Evolutionary conservation across 1,284 basidiomycete species (phyloP).

Genomic region (Papiliotrema fonsecae): DNA sequence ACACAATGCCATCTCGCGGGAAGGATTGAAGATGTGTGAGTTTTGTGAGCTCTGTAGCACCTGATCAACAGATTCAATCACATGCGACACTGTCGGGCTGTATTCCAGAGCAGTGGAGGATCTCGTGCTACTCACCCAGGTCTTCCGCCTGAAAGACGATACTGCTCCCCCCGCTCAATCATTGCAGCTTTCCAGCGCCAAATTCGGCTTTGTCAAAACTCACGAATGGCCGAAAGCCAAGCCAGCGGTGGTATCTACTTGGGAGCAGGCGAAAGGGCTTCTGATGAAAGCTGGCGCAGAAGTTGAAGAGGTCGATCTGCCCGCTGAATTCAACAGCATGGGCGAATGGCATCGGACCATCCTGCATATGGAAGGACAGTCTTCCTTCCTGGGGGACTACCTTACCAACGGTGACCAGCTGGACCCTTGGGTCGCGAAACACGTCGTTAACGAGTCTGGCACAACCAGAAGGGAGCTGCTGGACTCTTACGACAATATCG

Average conservation of each 20-base stretch:
- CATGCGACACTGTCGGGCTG: conserved; percentile 36
- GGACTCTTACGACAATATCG: conserved; percentile 26
- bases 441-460: conserved; percentile 15
- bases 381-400: conserved; percentile 22
- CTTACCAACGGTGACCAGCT: conserved; percentile 11
- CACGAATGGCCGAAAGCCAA: conserved; percentile 22
- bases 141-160: conserved; percentile 31
- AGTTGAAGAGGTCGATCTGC: conserved; percentile 26
- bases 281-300: conserved; percentile 17
- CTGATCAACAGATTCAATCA: conserved; percentile 20
- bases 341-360: conserved; percentile 22
- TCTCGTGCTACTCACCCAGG: conserved; percentile 22
- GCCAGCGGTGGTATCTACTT: conserved; percentile 8
- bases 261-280: conserved; percentile 17
- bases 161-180: conserved; percentile 11
- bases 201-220: conserved; percentile 29
- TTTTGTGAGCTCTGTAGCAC: background rate
- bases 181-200: conserved; percentile 13
- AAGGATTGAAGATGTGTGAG: conserved; percentile 36
- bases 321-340: conserved; percentile 16
- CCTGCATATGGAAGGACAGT: conserved; percentile 20
- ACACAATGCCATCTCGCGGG: conserved; percentile 34
- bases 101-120: conserved; percentile 32
- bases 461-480: conserved; percentile 14
- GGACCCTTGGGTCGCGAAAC: conserved; percentile 17